Percentiles rank a stretch among this genome's conserved stretches.
These are phyloP conservation scores for Trametes meyenii DNA, from an alignment of 768 basidiomycete species.

Conservation along the genomic window DNA sequence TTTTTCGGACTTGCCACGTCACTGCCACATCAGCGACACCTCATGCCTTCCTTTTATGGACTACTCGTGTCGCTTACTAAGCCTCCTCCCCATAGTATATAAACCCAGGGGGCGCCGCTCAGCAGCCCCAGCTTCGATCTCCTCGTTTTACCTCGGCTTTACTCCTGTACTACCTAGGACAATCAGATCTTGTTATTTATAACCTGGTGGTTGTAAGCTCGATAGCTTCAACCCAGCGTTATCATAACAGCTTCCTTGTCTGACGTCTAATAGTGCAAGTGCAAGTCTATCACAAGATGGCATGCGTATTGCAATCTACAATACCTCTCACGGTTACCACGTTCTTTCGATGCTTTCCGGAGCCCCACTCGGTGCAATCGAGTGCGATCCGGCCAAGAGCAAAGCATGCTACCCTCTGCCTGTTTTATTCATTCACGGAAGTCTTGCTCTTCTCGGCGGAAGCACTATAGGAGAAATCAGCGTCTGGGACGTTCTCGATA, in stretches of 20 bases:
- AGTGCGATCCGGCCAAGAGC: not conserved
- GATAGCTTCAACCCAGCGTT: no score
- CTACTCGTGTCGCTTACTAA: no score
- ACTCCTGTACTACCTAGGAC: no score
- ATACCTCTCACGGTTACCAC: conserved; percentile 1
- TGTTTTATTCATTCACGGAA: conserved; percentile 1
- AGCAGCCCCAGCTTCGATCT: no score
- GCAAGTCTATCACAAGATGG: not conserved
- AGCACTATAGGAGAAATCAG: not conserved
- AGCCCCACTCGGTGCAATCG: not conserved
- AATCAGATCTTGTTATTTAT: no score
- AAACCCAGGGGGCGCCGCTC: no score
- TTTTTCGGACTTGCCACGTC: no score
- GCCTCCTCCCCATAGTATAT: no score
- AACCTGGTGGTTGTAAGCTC: no score
- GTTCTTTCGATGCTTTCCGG: not conserved
- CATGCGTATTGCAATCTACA: conserved; percentile 2
- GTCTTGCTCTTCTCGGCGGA: conserved; percentile 1
- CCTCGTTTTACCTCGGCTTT: no score
- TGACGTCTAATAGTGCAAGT: not conserved
- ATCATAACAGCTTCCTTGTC: not conserved
- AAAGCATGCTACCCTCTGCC: not conserved
- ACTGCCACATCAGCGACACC: no score
- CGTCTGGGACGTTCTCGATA: not conserved
- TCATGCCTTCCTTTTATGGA: no score